These are phyloP conservation scores for Vigna mungo DNA, from an alignment of 306 rosid genomes.

Conservation along the genomic window DNA sequence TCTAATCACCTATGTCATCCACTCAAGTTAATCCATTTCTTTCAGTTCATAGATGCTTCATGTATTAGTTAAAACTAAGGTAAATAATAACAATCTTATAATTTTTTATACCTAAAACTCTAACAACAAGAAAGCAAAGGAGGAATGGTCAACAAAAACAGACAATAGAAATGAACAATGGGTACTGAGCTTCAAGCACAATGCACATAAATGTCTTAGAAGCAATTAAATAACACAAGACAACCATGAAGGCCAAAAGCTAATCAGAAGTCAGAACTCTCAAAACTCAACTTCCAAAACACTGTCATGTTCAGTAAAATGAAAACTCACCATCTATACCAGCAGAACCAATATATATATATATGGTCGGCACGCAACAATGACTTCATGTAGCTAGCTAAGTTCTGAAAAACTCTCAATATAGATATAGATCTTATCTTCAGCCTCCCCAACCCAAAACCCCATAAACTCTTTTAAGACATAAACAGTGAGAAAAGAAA, in stretches of 20 bases:
- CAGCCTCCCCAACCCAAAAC: neutral
- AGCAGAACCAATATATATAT: neutral
- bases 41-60: too few species aligned
- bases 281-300: constrained; percentile 2
- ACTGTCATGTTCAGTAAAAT: neutral
- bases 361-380: neutral
- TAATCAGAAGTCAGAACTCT: neutral
- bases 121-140: constrained; percentile 1
- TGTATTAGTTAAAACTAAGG: too few species aligned
- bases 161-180: neutral
- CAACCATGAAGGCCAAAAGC: too few species aligned
- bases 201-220: neutral
- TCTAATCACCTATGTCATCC: too few species aligned
- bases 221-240: neutral
- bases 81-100: too few species aligned
- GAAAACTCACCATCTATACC: neutral
- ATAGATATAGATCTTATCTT: neutral
- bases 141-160: neutral
- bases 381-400: too few species aligned
- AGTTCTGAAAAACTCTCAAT: neutral
- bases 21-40: too few species aligned
- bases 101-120: neutral
- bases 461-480: constrained; percentile 3
- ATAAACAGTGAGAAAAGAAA: neutral
- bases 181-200: neutral